Evolutionary conservation across 2,329 filamentous ascomycete species (phyloP), one percentile per base, ranked within the genome.

Genomic region (Verticillium nubilum): DNA sequence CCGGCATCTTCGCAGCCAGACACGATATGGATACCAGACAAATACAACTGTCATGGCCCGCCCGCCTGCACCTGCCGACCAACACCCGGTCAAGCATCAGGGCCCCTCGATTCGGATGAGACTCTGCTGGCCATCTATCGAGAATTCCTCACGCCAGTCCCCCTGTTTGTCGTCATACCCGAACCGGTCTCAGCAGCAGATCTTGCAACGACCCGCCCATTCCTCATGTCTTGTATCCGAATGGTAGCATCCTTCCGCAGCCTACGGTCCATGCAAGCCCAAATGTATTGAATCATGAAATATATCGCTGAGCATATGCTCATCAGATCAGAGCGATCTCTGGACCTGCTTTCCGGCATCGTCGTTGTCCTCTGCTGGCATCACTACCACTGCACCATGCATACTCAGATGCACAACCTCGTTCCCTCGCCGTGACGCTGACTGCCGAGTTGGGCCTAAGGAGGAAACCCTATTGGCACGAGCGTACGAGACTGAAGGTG

Each of bases 311-410:
- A 83, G 29, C 72, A 77, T 59, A 76, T 83, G 72, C 68, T 84
- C 13, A 73, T 83, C 52, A 72, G 78, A 1, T 80, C 78, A 0
- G 78, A 81, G 58, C 70, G 79, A 17, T 82, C 80, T 0, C 62
- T 84, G 12, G 81, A 84, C 59, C 66, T 83, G 2, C 67, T 84
- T 0, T 72, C 79, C 58, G 78, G 79, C 0, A 74, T 84, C 3
- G 66, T 84, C 2, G 74, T 83, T 0, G 74, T 83, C 27, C 62
- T 81, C 2, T 76, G 76, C 0, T 84, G 76, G 73, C 82, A 83
- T 59, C 81, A 84, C 54, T 79, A 83, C 56, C 81, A 84, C 65
- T 83, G 80, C 63, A 74, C 82, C 62, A 73, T 79, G 67, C 81
- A 84, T 57, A 73, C 76, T 0, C 82, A 85, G 61, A 67, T 85